A percentile compares a stretch with the other conserved stretches of the same genome.
Evolutionary conservation across 306 rosid genomes (phyloP).

Genomic region (Medicago lupulina): DNA sequence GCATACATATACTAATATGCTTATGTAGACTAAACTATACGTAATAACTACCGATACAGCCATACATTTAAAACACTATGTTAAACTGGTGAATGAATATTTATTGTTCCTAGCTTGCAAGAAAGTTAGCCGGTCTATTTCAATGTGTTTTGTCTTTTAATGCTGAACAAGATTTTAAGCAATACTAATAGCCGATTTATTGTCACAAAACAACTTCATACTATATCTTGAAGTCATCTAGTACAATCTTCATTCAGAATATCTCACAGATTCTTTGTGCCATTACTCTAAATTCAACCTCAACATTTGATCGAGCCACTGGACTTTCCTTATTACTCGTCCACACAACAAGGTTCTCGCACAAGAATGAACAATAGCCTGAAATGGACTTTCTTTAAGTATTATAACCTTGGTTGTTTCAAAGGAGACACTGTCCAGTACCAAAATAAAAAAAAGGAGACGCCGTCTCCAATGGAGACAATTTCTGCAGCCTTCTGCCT

Average conservation of each 20-base stretch:
- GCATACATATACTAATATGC: background rate
- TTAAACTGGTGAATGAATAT: background rate
- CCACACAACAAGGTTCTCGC: background rate
- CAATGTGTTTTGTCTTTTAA: background rate
- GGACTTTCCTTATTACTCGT: background rate
- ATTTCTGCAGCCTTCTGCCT: slow-evolving; percentile 26
- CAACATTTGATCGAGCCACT: background rate
- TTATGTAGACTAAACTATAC: background rate
- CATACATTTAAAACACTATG: background rate
- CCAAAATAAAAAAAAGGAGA: too few relatives aligned
- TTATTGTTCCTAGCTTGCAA: background rate
- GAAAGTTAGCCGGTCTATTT: background rate
- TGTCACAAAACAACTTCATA: background rate
- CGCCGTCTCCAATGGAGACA: background rate
- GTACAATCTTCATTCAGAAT: background rate
- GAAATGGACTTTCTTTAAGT: background rate
- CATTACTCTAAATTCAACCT: background rate
- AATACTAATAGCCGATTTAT: background rate
- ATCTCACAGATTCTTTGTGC: background rate
- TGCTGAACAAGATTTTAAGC: background rate
- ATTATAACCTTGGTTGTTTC: too few relatives aligned
- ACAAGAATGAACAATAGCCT: background rate
- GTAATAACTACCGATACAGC: background rate
- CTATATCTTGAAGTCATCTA: background rate
- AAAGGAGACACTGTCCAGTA: too few relatives aligned